Percentiles rank a stretch among this genome's conserved stretches.
Evolutionary conservation across 2,329 filamentous ascomycete species (phyloP).

Genomic region (Nothophaeocryptopus gaeumannii): DNA sequence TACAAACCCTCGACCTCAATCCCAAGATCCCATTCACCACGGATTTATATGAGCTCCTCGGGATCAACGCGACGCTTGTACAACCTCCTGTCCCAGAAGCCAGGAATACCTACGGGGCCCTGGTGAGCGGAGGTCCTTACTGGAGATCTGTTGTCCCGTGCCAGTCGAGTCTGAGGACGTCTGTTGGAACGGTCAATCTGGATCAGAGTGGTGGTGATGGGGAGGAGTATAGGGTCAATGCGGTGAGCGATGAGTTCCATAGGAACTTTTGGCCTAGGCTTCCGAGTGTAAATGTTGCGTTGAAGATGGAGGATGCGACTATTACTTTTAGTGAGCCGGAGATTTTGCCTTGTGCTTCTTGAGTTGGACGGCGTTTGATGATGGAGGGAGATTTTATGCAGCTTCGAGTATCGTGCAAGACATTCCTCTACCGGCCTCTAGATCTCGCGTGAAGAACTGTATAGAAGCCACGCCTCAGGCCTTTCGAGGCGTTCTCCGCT

Average conservation of each 20-base stretch:
- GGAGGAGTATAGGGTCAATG: slow-evolving; percentile 11
- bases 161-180: slow-evolving; percentile 10
- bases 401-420: no score
- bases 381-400: no score
- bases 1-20: slow-evolving; percentile 6
- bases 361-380: no score
- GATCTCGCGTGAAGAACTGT: no score
- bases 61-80: slow-evolving; percentile 16
- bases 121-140: slow-evolving; percentile 8
- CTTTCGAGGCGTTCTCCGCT: no score
- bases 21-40: slow-evolving; percentile 16
- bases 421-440: no score
- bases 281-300: slow-evolving; percentile 6
- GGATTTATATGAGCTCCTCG: slow-evolving; percentile 16
- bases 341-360: background rate
- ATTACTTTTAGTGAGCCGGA: slow-evolving; percentile 11
- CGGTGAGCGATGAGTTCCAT: slow-evolving; percentile 16
- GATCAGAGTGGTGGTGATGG: slow-evolving; percentile 17
- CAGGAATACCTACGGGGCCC: slow-evolving; percentile 14
- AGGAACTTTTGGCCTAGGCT: slow-evolving; percentile 16
- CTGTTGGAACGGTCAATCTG: slow-evolving; percentile 12
- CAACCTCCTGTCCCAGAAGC: slow-evolving; percentile 19
- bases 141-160: slow-evolving; percentile 17
- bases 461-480: no score
- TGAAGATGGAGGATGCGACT: slow-evolving; percentile 11